Base-by-base conservation (phyloP, 169 alveolate species). In the Perkinsus marinus region DNA sequence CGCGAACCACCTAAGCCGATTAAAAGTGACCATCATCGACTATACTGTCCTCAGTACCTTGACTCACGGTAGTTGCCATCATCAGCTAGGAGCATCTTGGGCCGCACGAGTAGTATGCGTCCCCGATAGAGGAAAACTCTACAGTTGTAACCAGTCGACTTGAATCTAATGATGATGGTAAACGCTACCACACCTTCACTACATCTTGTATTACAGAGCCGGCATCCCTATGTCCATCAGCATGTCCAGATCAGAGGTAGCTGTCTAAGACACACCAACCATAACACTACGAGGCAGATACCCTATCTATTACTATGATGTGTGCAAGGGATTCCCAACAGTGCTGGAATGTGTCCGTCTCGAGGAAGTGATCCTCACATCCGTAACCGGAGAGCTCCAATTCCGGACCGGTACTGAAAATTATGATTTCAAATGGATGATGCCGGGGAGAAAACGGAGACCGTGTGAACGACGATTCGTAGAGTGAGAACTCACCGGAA, bases 361-460 rank as follows among this genome's bases (percentile, higher is more conserved):
- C 99, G 30, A 96, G 93, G 90, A 96, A 96, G 92, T 96, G 98
- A 57, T 97, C 98, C 94, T 97, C 98, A 92, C 98, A 96, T 13
- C 79, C 79, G 79, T 96, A 95, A 9, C 97, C 97, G 26, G 95
- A 57, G 10, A 96, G 90, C 92, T 96, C 97, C 39, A 95, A 93
- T 92, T 96, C 97, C 34, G 96, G 95, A 0, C 97, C 97, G 10
- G 95, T 39, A 16, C 97, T 90, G 41, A 94, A 90, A 10, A 41
- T 41, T 3, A 41, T 10, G 46, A 41, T 6, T 3, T 41, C 46
- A 10, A 6, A 10, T 6, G 3, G 10, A 41, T 10, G 46, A 41
- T 41, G 10, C 46, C 10, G n/a, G n/a, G n/a, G n/a, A 41, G 46
- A 41, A 41, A 41, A 6, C 3, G 3, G 19, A 3, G 46, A 41